These are phyloP conservation scores for Andrographis paniculata DNA, from an alignment of 305 asterid species.

Conservation along the genomic window DNA sequence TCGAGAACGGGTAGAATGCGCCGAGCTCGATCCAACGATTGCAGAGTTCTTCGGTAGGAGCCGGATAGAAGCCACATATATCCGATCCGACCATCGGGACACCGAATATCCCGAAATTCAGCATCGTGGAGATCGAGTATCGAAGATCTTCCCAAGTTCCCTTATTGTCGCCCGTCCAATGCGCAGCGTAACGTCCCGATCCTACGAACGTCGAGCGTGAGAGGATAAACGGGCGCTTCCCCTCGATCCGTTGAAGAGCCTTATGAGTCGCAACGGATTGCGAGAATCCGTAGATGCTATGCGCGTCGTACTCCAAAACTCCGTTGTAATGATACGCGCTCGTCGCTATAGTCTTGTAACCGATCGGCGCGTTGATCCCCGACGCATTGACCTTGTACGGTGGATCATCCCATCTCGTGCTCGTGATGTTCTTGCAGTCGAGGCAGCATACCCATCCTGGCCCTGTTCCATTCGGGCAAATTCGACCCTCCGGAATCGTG, in stretches of 20 bases:
- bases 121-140: slow-evolving; percentile 68
- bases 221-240: slow-evolving; percentile 80
- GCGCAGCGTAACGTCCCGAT: slow-evolving; percentile 79
- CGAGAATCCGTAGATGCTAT: slow-evolving; percentile 80
- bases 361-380: slow-evolving; percentile 58
- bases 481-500: slow-evolving; percentile 54
- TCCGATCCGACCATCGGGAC: slow-evolving; percentile 98
- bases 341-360: slow-evolving; percentile 93
- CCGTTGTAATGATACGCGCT: slow-evolving; percentile 84
- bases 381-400: slow-evolving; percentile 96
- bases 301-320: slow-evolving; percentile 85
- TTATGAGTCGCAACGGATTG: slow-evolving; percentile 79
- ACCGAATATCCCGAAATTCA: slow-evolving; percentile 85
- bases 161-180: slow-evolving; percentile 95
- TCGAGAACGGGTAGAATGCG: slow-evolving; percentile 89
- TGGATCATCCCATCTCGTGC: slow-evolving; percentile 86
- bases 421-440: slow-evolving; percentile 77
- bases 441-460: slow-evolving; percentile 93
- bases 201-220: slow-evolving; percentile 80
- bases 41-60: slow-evolving; percentile 83
- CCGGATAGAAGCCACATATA: slow-evolving; percentile 90
- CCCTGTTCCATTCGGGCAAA: slow-evolving; percentile 79
- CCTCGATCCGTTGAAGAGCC: slow-evolving; percentile 64
- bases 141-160: slow-evolving; percentile 87
- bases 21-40: slow-evolving; percentile 97